Conservation (phyloP, 2,329 filamentous ascomycete species). For the Colletotrichum sp. region DNA sequence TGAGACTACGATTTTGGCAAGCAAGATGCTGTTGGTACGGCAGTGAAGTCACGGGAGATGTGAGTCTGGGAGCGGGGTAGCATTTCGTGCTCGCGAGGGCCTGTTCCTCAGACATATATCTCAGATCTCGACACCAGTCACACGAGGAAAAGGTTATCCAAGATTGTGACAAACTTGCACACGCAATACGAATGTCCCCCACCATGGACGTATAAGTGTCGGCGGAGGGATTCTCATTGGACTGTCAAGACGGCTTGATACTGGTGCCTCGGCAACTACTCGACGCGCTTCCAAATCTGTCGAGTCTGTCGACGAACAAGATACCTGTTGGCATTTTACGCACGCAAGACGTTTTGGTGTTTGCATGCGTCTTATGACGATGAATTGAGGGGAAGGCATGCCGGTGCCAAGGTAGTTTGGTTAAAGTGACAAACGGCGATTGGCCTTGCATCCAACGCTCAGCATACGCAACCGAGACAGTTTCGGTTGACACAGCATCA, state of each 20-base stretch:
- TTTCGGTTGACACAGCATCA: not conserved
- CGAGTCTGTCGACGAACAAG: not conserved
- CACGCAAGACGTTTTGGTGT: not conserved
- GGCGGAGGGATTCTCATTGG: not conserved
- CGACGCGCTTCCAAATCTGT: not conserved
- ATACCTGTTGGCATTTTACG: not conserved
- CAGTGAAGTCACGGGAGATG: not conserved
- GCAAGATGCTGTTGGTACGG: not conserved
- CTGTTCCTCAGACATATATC: not conserved
- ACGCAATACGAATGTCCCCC: not conserved
- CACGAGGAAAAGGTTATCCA: not conserved
- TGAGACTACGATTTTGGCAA: not conserved
- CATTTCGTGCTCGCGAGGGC: not conserved
- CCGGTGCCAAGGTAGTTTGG: slow-evolving; percentile 28
- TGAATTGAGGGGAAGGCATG: not conserved
- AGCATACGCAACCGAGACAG: not conserved
- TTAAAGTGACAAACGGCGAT: slow-evolving; percentile 23
- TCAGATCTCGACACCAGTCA: not conserved
- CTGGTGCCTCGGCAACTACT: not conserved
- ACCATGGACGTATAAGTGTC: not conserved
- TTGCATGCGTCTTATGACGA: not conserved
- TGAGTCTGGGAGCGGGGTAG: not conserved
- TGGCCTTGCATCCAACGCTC: not conserved
- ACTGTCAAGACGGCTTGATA: not conserved
- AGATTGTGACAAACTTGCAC: not conserved